Percentiles rank a stretch among this genome's conserved stretches.
Conservation (phyloP, 2,329 filamentous ascomycete genomes). For the Talaromyces funiculosus region DNA sequence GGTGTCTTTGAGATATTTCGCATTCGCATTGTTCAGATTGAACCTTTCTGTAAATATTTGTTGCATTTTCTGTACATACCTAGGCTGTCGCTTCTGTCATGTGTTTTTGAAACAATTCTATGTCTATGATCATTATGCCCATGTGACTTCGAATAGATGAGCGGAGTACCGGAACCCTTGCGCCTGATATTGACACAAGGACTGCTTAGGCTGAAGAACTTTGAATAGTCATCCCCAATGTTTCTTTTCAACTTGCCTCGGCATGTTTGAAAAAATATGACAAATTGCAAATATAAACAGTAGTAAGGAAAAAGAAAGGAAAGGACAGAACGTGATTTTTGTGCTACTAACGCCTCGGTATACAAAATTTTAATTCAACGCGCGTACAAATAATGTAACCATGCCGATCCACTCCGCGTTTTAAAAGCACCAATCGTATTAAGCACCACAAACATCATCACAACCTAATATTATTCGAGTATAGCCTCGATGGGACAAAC, state of each 20-base stretch:
- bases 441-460: slow-evolving; percentile 5
- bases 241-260: neutral
- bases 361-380: neutral
- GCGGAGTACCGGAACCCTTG: neutral
- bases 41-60: neutral
- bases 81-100: neutral
- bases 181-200: neutral
- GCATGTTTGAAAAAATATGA: neutral
- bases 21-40: neutral
- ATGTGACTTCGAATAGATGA: neutral
- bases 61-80: neutral
- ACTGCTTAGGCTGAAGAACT: neutral
- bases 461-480: neutral
- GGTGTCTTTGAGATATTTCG: neutral
- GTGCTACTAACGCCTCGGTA: neutral
- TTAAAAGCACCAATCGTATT: neutral
- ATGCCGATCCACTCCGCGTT: neutral
- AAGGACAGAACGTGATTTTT: slow-evolving; percentile 7
- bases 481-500: neutral
- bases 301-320: neutral
- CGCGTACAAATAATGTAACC: neutral
- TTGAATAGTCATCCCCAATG: neutral
- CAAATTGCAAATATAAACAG: neutral
- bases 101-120: neutral
- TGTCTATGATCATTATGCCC: neutral